Conservation (phyloP, 1,284 basidiomycete species). For the Rhodotorula glutinis region DNA sequence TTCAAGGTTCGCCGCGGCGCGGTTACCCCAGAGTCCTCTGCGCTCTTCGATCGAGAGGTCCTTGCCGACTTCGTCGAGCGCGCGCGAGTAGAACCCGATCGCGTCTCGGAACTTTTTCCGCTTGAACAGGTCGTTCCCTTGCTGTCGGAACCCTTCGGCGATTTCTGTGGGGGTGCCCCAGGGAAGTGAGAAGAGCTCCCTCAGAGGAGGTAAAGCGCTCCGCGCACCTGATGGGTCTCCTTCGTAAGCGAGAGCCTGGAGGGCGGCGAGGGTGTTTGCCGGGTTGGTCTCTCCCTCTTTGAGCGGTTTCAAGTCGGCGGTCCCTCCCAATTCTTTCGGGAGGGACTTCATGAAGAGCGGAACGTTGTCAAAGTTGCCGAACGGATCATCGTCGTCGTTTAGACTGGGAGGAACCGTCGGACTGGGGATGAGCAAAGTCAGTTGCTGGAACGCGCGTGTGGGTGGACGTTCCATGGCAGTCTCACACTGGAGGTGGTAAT, state of each 20-base stretch:
- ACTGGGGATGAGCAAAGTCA: not conserved
- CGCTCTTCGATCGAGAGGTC: constrained; percentile 57
- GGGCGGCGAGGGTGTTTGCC: constrained; percentile 69
- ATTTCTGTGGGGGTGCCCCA: constrained; percentile 59
- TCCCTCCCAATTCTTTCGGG: constrained; percentile 51
- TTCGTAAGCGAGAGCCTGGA: constrained; percentile 81
- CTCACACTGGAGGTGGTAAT: not conserved
- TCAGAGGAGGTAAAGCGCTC: rapidly evolving
- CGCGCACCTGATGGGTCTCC: constrained; percentile 85
- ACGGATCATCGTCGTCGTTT: constrained; percentile 4
- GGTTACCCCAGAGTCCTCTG: constrained; percentile 69
- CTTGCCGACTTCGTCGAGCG: constrained; percentile 69
- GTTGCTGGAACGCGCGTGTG: not conserved
- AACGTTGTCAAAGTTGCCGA: constrained; percentile 38
- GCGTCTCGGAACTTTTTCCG: constrained; percentile 84
- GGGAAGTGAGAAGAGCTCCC: not conserved
- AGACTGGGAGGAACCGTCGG: not conserved
- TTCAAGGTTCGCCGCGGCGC: constrained; percentile 88
- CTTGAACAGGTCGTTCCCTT: constrained; percentile 91
- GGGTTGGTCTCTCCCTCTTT: constrained; percentile 54
- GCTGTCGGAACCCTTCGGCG: constrained; percentile 87
- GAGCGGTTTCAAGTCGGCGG: not conserved
- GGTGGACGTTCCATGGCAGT: not conserved
- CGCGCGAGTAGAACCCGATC: constrained; percentile 83
- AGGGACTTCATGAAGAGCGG: constrained; percentile 93